Percentiles rank a stretch among this genome's conserved stretches.
phyloP scores from a whole-genome alignment of 192 early-diverging fungal genomes.

The Pilobolus umbonatus region DNA sequence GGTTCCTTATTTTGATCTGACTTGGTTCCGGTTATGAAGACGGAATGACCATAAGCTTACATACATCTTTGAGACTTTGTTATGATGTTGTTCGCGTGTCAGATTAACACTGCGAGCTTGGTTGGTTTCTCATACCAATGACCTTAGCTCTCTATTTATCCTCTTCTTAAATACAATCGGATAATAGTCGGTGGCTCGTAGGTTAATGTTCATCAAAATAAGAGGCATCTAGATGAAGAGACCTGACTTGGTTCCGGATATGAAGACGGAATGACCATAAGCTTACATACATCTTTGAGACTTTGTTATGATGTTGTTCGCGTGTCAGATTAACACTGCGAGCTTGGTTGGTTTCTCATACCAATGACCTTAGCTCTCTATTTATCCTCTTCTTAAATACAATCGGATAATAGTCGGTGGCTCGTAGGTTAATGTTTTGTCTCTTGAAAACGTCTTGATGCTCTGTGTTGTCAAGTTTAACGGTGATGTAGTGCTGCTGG shows the following conservation, averaged over 20 bases:
- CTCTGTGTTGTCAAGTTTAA: conserved; percentile 4
- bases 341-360: neutral
- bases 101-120: neutral
- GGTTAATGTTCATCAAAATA: conserved; percentile 5
- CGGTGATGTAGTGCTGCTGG: too few species aligned
- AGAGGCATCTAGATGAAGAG: conserved; percentile 8
- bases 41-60: neutral
- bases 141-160: neutral
- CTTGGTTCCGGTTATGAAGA: neutral
- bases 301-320: neutral
- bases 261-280: neutral
- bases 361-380: too few species aligned
- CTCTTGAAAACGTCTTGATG: conserved; percentile 3
- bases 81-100: neutral
- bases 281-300: neutral
- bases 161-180: conserved; percentile 2
- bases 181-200: conserved; percentile 2
- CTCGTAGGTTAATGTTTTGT: neutral
- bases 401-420: neutral
- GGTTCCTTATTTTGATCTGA: conserved; percentile 2
- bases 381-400: too few species aligned
- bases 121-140: conserved; percentile 3
- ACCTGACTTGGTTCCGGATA: neutral
- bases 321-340: neutral
- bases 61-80: conserved; percentile 2